Percentiles rank a stretch among this genome's conserved stretches.
phyloP scores from a whole-genome alignment of 306 rosid species.

The Arachis hypogaea region DNA sequence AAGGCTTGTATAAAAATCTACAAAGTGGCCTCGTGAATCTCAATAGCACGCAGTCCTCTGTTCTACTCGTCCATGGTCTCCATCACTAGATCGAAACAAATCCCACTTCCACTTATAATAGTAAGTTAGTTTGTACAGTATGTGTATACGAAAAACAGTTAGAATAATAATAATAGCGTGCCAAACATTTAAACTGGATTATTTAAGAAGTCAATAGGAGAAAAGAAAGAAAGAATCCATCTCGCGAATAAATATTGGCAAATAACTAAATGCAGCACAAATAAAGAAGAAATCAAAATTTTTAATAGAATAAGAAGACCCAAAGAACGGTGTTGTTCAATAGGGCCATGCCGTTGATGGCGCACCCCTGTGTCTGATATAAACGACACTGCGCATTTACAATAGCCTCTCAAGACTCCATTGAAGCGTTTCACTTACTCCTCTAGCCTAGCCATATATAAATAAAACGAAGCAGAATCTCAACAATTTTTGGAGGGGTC shows the following conservation, averaged over 20 bases:
- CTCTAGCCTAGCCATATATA: background rate
- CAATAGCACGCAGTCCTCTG: background rate
- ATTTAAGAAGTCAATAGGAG: background rate
- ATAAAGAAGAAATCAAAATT: background rate
- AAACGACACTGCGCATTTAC: constrained; percentile 38
- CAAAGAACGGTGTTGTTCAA: background rate
- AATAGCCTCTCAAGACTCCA: background rate
- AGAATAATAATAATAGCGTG: background rate
- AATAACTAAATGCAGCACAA: background rate
- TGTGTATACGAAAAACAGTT: background rate
- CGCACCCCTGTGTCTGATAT: background rate
- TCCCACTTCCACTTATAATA: background rate
- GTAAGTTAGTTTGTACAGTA: background rate
- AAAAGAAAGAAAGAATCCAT: background rate
- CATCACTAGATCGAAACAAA: background rate
- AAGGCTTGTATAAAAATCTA: background rate
- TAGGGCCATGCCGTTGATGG: constrained; percentile 4
- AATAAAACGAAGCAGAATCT: background rate
- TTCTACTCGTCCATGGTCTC: background rate
- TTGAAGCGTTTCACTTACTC: no score
- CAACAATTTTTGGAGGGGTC: background rate
- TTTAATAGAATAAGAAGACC: background rate
- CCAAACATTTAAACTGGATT: background rate
- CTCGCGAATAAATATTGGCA: background rate
- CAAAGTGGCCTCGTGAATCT: background rate